phyloP scores from a whole-genome alignment of 1,284 basidiomycete species.

The Microbotryomycetes sp. region DNA sequence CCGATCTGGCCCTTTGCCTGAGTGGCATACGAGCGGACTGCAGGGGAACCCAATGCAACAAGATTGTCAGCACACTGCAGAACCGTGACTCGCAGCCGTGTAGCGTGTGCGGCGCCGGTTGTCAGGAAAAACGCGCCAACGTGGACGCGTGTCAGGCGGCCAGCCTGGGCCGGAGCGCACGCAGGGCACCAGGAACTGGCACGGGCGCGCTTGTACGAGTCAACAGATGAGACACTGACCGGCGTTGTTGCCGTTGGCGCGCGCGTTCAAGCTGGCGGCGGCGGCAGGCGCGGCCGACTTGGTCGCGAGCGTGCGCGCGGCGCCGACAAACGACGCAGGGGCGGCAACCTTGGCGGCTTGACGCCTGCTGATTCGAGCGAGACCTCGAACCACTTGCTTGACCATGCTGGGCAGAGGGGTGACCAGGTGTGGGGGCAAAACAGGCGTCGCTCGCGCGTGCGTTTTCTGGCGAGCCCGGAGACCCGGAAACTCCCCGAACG shows the following conservation, averaged over 20 bases:
- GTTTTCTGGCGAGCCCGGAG: background rate
- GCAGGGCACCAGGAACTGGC: too few relatives aligned
- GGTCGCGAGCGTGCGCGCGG: constrained; percentile 24
- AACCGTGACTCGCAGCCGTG: too few relatives aligned
- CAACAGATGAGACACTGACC: too few relatives aligned
- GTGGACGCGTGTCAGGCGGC: background rate
- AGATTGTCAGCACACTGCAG: background rate
- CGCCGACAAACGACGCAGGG: constrained; percentile 22
- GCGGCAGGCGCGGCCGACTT: constrained; percentile 18
- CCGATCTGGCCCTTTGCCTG: constrained; percentile 66
- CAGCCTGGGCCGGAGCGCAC: too few relatives aligned
- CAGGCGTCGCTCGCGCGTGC: background rate
- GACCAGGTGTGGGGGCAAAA: background rate
- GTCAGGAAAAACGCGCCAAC: background rate
- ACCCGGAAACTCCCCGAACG: background rate
- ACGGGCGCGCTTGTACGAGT: too few relatives aligned
- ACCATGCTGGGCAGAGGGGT: background rate
- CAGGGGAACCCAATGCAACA: background rate
- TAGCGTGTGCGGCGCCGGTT: too few relatives aligned
- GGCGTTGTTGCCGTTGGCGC: too few relatives aligned
- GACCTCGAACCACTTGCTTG: background rate
- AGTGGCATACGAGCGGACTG: constrained; percentile 83
- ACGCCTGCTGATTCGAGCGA: background rate
- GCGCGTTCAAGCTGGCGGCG: too few relatives aligned
- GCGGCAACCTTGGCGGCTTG: background rate